Evolutionary conservation across 352 stramenopile genomes (phyloP).

Genomic region (Aphanomyces stellatus): DNA sequence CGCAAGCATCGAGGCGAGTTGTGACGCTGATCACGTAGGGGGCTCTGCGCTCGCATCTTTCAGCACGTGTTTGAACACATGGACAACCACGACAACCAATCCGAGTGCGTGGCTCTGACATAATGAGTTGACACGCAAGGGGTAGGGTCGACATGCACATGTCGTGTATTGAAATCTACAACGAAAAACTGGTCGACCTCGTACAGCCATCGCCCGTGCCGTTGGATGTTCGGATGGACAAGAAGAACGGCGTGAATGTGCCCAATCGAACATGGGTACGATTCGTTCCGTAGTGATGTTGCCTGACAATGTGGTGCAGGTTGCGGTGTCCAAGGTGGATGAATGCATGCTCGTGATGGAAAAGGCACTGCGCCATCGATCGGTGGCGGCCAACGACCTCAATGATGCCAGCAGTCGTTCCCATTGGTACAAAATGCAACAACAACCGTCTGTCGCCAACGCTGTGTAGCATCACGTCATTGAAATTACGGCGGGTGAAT

Average conservation of each 20-base stretch:
- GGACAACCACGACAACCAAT: neutral
- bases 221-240: slow-evolving; percentile 11
- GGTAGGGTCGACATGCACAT: slow-evolving; percentile 1
- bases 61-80: slow-evolving; percentile 7
- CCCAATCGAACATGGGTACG: slow-evolving; percentile 15
- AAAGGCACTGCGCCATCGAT: slow-evolving; percentile 6
- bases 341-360: slow-evolving; percentile 15
- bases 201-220: slow-evolving; percentile 22
- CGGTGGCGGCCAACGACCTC: slow-evolving; percentile 12
- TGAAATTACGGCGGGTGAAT: neutral
- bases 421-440: neutral
- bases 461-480: slow-evolving; percentile 14
- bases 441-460: neutral
- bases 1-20: neutral
- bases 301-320: too few relatives aligned
- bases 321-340: neutral
- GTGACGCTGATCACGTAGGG: neutral
- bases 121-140: neutral
- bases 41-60: slow-evolving; percentile 11
- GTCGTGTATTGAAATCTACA: slow-evolving; percentile 73
- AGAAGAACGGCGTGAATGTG: slow-evolving; percentile 15
- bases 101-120: neutral
- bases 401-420: slow-evolving; percentile 13
- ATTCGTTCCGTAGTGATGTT: too few relatives aligned
- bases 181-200: slow-evolving; percentile 79